A percentile compares a stretch with the other conserved stretches of the same genome.
Conservation (phyloP, 176 grass and related monocot species). For the Tuctoria greenei region DNA sequence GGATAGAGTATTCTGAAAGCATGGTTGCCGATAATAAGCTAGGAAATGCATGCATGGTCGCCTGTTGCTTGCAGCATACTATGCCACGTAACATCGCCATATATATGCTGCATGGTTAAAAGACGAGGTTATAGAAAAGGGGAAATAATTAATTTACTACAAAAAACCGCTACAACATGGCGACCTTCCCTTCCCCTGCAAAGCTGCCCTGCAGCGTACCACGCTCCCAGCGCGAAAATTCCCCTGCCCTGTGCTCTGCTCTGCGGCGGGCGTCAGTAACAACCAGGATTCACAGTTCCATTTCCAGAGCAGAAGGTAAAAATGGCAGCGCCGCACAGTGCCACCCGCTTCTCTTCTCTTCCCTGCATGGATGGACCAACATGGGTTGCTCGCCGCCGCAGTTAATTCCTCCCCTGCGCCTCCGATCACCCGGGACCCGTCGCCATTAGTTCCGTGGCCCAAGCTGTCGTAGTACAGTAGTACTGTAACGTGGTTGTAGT, state of each 20-base stretch:
- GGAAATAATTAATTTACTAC: not conserved
- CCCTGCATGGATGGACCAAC: conserved; percentile 5
- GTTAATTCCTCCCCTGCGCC: conserved; percentile 29
- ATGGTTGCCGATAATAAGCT: no score
- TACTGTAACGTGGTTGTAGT: no score
- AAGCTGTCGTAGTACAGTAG: no score
- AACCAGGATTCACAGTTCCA: conserved; percentile 44
- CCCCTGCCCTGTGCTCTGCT: conserved; percentile 27
- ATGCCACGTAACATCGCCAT: no score
- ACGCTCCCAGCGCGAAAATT: not conserved
- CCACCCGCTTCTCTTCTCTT: conserved; percentile 23
- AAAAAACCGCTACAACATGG: not conserved
- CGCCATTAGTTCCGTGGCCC: conserved; percentile 25
- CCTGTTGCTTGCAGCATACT: no score
- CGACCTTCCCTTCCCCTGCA: not conserved
- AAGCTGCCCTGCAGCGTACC: not conserved
- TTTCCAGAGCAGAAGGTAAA: conserved; percentile 50
- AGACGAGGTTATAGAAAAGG: no score
- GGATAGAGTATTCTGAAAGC: no score
- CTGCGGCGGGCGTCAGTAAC: conserved; percentile 39
- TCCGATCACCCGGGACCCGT: conserved; percentile 27
- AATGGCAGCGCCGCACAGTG: conserved; percentile 35
- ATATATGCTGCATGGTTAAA: no score
- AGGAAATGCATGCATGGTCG: no score
- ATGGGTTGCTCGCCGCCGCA: conserved; percentile 55